Evolutionary conservation across 2,329 filamentous ascomycete genomes (phyloP), one percentile per base, ranked within the genome.

Genomic region (Apiospora phragmitis): DNA sequence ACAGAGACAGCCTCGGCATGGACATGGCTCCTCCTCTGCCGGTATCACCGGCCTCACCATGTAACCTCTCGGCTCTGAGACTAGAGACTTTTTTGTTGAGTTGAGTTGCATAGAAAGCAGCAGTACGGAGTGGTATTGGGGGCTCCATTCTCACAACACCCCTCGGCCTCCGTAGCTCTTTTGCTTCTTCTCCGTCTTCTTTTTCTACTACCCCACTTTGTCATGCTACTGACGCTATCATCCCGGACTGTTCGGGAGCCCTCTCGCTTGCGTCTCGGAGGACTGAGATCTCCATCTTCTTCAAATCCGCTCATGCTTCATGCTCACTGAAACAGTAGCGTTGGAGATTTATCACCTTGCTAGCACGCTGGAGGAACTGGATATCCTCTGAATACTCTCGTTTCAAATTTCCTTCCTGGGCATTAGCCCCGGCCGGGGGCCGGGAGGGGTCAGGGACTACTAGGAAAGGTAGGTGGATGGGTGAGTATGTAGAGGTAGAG

Each of bases 351-450:
- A 14, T 4, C 21, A 62, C 16, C 55, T 32, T 11, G 8, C 55
- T 38, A 62, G 55, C 55, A 62, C 9, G 32, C 18, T 62, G 29
- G n/a, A 62, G 9, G 6, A 21, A 59, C 32, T 38, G 55, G 55
- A 62, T n/a, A 59, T 29, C 35, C 51, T 59, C 51, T 59, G 55
- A 4, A n/a, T 38, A 38, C 35, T 21, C 16, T 59, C 55, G 55
- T 62, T 62, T 62, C 32, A 62, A 62, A 62, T 38, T 62, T 38
- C 55, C 55, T 62, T 59, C 16, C 51, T 59, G 51, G 51, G 51
- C 18, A 59, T 59, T 21, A 35, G 29, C 26, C 29, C 51, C 51
- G 51, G 51, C 51, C 29, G 26, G 51, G 16, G 26, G 16, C 14
- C 6, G n/a, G n/a, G n/a, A n/a, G n/a, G 47, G 47, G n/a, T n/a